Evolutionary conservation across 2,329 filamentous ascomycete genomes (phyloP).

Genomic region (Botryosphaeria agaves): DNA sequence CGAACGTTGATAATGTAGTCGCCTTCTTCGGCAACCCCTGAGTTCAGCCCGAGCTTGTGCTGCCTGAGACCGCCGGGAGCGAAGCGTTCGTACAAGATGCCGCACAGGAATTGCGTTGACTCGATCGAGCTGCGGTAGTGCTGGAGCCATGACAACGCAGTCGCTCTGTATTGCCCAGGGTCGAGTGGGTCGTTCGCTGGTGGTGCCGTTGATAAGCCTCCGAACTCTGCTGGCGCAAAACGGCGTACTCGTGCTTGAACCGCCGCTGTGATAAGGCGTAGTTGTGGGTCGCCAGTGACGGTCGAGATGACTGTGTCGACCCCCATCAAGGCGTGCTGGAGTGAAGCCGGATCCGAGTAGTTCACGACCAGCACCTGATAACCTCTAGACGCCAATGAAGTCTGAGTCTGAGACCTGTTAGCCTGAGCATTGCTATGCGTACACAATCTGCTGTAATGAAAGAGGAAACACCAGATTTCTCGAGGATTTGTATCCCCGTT

Average conservation of each 20-base stretch:
- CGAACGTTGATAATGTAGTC: conserved; percentile 50
- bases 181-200: conserved; percentile 42
- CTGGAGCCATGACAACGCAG: conserved; percentile 39
- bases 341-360: conserved; percentile 39
- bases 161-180: conserved; percentile 29
- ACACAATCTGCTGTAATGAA: not conserved
- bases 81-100: conserved; percentile 61
- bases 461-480: not conserved
- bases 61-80: conserved; percentile 46
- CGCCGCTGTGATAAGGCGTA: conserved; percentile 56
- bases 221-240: conserved; percentile 63
- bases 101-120: conserved; percentile 56
- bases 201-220: conserved; percentile 42
- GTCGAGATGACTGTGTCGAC: conserved; percentile 63
- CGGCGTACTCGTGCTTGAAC: conserved; percentile 44
- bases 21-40: conserved; percentile 37
- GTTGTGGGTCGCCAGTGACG: conserved; percentile 46
- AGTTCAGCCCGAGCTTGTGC: conserved; percentile 40
- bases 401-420: conserved; percentile 27
- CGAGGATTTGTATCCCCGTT: not conserved
- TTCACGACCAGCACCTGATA: conserved; percentile 55
- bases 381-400: conserved; percentile 34
- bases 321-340: conserved; percentile 50
- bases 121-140: conserved; percentile 41
- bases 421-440: conserved; percentile 2